Evolutionary conservation across 345 rosid genomes (phyloP), one percentile per base, ranked within the genome.

Genomic region (Clarkia xantiana): DNA sequence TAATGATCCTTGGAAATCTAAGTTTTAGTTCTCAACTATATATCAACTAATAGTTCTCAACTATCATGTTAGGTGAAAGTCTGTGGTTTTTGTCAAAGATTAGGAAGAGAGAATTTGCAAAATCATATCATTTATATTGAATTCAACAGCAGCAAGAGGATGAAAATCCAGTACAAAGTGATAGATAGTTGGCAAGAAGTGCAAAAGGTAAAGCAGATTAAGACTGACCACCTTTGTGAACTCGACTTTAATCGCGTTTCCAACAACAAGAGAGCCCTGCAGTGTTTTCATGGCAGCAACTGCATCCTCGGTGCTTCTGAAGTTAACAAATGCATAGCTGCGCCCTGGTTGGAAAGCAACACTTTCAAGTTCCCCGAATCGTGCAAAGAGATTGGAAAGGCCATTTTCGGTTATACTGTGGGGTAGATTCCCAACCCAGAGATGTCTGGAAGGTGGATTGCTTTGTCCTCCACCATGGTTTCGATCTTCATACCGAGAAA

Each of bases 181-280:
- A 29, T 7, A 5, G 36, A 29, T 29, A 29, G 36, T 29, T 36
- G 23, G 18, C 39, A 49, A 55, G 36, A 53, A 20, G 23, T 45
- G 14, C 53, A 58, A 46, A 62, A 46, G 52, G 50, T 53, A 18
- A 63, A 60, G 58, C 56, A 69, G 36, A 29, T 29, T 74, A 70
- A 60, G 47, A 90, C 97, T 90, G 83, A 90, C 95, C 96, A 93
- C 82, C 91, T 90, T 90, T 40, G 95, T 85, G 76, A 81, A 90
- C 75, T 90, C 95, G 67, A 90, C 78, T 70, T 79, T 79, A 66
- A 90, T 91, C 40, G 91, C 86, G 56, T 71, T 86, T 64, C 86
- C 94, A 11, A 77, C 72, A 40, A 90, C 68, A 43, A 83, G 74
- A 54, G 76, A 71, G 17, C 86, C 97, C 67, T 83, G 94, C 13